These are phyloP conservation scores for Mortierella hygrophila DNA, from an alignment of 192 early-diverging fungal species.

Conservation along the genomic window DNA sequence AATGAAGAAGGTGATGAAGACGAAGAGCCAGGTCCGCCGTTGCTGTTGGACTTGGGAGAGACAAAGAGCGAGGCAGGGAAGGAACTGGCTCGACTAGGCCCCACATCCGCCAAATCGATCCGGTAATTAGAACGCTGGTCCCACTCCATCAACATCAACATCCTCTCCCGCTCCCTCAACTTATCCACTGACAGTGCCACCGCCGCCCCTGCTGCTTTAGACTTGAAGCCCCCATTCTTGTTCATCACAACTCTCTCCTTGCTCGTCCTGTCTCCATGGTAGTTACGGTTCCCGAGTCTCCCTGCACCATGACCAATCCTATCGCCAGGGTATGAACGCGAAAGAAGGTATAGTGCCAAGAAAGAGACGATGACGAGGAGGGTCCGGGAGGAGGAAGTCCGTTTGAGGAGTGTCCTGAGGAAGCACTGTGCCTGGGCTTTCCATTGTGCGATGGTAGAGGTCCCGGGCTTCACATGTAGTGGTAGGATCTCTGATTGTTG, in stretches of 20 bases:
- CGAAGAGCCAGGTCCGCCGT: neutral
- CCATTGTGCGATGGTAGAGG: slow-evolving; percentile 8
- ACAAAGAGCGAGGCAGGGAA: slow-evolving; percentile 33
- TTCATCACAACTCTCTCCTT: neutral
- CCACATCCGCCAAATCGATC: slow-evolving; percentile 40
- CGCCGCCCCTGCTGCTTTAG: neutral
- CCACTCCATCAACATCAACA: slow-evolving; percentile 49
- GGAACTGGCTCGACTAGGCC: slow-evolving; percentile 27
- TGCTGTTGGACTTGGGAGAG: neutral
- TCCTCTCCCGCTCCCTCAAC: slow-evolving; percentile 32
- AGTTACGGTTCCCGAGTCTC: neutral
- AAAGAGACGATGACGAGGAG: slow-evolving; percentile 29
- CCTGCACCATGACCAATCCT: neutral
- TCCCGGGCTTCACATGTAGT: slow-evolving; percentile 27
- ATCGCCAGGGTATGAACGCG: neutral
- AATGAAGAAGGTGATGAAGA: neutral
- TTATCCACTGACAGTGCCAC: neutral
- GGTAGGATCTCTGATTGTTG: slow-evolving; percentile 35
- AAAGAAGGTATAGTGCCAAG: slow-evolving; percentile 23
- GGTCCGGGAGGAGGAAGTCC: slow-evolving; percentile 23
- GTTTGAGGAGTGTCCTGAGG: slow-evolving; percentile 17
- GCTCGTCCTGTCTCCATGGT: neutral
- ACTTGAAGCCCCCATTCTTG: slow-evolving; percentile 10
- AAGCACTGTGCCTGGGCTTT: neutral
- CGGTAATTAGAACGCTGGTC: slow-evolving; percentile 46